Evolutionary conservation across 768 basidiomycete genomes (phyloP).

Genomic region (Paxillus rubicundulus): DNA sequence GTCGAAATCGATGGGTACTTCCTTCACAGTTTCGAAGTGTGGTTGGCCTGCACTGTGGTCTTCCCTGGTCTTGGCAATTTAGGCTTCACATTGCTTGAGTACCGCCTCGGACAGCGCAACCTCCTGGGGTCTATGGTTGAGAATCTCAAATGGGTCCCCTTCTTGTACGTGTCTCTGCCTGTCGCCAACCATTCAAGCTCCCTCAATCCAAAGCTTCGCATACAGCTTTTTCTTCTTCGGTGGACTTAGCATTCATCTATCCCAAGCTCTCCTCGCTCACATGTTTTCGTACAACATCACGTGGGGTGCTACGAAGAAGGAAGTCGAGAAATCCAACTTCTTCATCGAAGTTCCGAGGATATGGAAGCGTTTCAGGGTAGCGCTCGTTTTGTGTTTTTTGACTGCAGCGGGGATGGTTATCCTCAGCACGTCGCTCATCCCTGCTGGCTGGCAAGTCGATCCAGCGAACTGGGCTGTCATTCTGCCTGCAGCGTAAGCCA

Average conservation of each 20-base stretch:
- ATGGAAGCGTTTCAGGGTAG: constrained; percentile 70
- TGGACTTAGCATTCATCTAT: constrained; percentile 53
- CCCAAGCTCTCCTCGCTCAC: constrained; percentile 52
- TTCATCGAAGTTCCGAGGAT: constrained; percentile 88
- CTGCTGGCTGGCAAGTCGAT: constrained; percentile 66
- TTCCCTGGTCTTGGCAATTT: constrained; percentile 74
- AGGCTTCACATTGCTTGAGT: constrained; percentile 73
- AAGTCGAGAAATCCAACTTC: constrained; percentile 88
- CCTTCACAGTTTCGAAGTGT: constrained; percentile 77
- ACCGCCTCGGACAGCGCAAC: constrained; percentile 54
- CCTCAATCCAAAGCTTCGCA: not conserved
- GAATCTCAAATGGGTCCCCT: constrained; percentile 34
- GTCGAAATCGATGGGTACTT: constrained; percentile 72
- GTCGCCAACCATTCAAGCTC: not conserved
- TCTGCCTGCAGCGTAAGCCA: constrained; percentile 60
- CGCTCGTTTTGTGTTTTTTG: constrained; percentile 53
- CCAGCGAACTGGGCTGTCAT: constrained; percentile 66
- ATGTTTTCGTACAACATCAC: constrained; percentile 57
- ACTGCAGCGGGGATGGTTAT: constrained; percentile 54
- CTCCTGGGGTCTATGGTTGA: constrained; percentile 22
- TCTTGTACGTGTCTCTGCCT: constrained; percentile 29
- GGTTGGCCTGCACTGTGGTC: constrained; percentile 72
- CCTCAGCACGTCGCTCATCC: constrained; percentile 51
- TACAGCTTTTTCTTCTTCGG: constrained; percentile 52
- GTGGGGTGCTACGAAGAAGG: constrained; percentile 70